Conservation (phyloP, 2,329 filamentous ascomycete species). For the Arthrobotrys sphaeroides region DNA sequence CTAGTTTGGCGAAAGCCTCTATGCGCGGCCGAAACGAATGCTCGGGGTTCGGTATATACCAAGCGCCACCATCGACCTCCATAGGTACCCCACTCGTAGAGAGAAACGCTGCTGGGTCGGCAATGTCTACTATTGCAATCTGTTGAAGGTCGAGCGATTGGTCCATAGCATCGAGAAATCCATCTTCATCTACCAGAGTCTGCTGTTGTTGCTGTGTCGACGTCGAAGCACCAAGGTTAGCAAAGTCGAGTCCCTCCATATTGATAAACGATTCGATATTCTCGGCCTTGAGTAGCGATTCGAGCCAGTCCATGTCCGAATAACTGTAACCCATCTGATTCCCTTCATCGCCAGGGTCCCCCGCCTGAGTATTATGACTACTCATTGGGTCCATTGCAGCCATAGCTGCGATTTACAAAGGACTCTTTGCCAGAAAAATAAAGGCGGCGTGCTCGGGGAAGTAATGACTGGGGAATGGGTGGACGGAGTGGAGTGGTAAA, state of each 20-base stretch:
- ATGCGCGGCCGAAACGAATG: constrained; percentile 42
- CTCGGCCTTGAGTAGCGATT: constrained; percentile 28
- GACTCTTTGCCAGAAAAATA: constrained; percentile 17
- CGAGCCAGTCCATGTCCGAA: constrained; percentile 48
- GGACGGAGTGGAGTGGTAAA: not conserved
- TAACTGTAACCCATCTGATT: constrained; percentile 26
- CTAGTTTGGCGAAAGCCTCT: constrained; percentile 57
- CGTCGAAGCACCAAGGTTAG: constrained; percentile 31
- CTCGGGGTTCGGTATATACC: constrained; percentile 29
- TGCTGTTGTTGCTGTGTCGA: no score
- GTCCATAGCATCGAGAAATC: constrained; percentile 12
- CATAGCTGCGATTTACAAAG: constrained; percentile 41
- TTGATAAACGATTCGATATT: constrained; percentile 17
- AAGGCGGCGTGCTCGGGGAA: constrained; percentile 13
- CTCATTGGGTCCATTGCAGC: constrained; percentile 48
- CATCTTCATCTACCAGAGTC: constrained; percentile 9
- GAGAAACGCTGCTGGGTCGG: not conserved
- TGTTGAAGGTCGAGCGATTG: constrained; percentile 4
- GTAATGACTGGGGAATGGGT: constrained; percentile 42
- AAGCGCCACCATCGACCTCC: constrained; percentile 56
- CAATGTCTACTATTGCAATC: no score
- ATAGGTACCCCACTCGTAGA: constrained; percentile 13
- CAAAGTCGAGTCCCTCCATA: constrained; percentile 23
- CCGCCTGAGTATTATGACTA: constrained; percentile 29
- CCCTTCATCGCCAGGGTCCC: constrained; percentile 45